These are phyloP conservation scores for Debaryomyces hansenii DNA, from an alignment of 805 yeast species.

Conservation along the genomic window DNA sequence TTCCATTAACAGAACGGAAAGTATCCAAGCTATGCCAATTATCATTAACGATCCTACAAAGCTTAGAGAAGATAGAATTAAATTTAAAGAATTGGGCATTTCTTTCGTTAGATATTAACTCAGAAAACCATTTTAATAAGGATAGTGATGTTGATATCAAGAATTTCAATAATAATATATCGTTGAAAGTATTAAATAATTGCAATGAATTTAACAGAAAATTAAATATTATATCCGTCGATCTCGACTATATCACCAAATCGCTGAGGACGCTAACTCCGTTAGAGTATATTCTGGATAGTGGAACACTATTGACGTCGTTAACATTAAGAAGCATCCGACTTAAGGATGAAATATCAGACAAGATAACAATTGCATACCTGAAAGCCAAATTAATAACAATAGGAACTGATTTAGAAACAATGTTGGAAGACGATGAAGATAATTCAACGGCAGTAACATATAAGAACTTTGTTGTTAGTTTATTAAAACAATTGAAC, in stretches of 20 bases:
- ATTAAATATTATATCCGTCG: slow-evolving; percentile 41
- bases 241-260: slow-evolving; percentile 47
- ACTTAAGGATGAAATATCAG: slow-evolving; percentile 50
- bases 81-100: slow-evolving; percentile 56
- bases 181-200: slow-evolving; percentile 51
- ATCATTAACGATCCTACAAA: slow-evolving; percentile 47
- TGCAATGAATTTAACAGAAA: slow-evolving; percentile 49
- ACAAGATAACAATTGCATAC: slow-evolving; percentile 56
- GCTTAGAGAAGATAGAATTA: slow-evolving; percentile 49
- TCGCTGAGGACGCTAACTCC: slow-evolving; percentile 43
- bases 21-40: slow-evolving; percentile 50
- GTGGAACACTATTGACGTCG: slow-evolving; percentile 50
- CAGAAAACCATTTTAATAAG: slow-evolving; percentile 38
- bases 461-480: slow-evolving; percentile 60
- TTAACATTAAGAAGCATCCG: slow-evolving; percentile 46
- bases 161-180: slow-evolving; percentile 51
- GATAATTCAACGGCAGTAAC: slow-evolving; percentile 33
- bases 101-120: slow-evolving; percentile 49
- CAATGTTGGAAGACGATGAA: slow-evolving; percentile 40
- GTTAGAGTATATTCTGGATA: slow-evolving; percentile 51
- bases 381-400: slow-evolving; percentile 64
- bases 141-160: slow-evolving; percentile 13
- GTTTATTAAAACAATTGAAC: slow-evolving; percentile 57
- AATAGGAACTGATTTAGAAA: slow-evolving; percentile 63
- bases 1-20: slow-evolving; percentile 42